Percentiles rank a stretch among this genome's conserved stretches.
These are phyloP conservation scores for Nicotiana attenuata DNA, from an alignment of 257 asterid species.

Conservation along the genomic window DNA sequence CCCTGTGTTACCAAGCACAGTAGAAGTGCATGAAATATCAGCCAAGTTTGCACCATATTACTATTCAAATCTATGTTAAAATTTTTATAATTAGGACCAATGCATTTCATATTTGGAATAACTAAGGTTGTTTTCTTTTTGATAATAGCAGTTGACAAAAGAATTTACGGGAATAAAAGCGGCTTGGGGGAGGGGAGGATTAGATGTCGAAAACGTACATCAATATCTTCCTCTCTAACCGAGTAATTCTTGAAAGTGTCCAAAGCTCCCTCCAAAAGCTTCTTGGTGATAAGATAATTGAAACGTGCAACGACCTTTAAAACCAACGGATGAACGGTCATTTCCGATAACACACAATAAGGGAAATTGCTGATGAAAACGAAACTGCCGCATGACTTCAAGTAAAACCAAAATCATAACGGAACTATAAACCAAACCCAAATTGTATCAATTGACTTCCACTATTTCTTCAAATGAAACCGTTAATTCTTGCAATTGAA, in stretches of 20 bases:
- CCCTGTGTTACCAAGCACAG: no score
- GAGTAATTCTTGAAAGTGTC: constrained; percentile 78
- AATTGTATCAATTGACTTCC: neutral
- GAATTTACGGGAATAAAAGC: neutral
- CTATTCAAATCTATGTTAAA: neutral
- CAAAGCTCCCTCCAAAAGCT: constrained; percentile 87
- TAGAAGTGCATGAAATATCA: neutral
- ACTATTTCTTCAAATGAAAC: neutral
- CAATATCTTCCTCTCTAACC: constrained; percentile 81
- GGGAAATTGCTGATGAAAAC: neutral
- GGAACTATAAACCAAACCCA: neutral
- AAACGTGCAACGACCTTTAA: constrained; percentile 93
- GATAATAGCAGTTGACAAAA: neutral
- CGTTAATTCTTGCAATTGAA: neutral
- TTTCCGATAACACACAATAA: neutral
- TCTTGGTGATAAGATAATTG: constrained; percentile 81
- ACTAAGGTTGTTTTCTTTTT: neutral
- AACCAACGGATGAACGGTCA: constrained; percentile 10
- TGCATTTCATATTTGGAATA: neutral
- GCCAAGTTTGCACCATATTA: neutral
- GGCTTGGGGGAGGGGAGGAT: neutral
- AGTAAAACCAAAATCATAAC: neutral
- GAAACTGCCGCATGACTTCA: neutral
- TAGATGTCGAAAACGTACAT: constrained; percentile 44
- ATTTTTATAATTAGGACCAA: neutral